These are phyloP conservation scores for Stephanodiscus minutulus DNA, from an alignment of 108 stramenopile genomes.

Conservation along the genomic window DNA sequence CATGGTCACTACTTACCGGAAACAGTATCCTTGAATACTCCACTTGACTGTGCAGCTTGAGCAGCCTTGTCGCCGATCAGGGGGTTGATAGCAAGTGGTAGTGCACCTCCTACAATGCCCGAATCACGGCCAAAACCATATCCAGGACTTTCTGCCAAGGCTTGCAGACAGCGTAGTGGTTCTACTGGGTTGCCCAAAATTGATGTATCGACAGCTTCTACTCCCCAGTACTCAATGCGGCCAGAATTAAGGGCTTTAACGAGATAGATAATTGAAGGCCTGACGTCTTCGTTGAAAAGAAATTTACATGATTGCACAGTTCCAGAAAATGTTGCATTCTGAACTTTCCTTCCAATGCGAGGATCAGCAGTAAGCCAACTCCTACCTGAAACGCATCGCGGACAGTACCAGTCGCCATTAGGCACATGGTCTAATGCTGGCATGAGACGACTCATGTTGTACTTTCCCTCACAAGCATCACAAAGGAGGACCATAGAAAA, in stretches of 20 bases:
- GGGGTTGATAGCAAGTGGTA: conserved; percentile 79
- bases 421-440: conserved; percentile 77
- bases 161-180: conserved; percentile 65
- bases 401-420: conserved; percentile 90
- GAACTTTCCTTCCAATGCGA: conserved; percentile 66
- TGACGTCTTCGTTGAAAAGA: conserved; percentile 18
- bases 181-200: conserved; percentile 59
- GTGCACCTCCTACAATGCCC: conserved; percentile 56
- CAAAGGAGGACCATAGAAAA: conserved; percentile 84
- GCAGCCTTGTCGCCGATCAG: conserved; percentile 78
- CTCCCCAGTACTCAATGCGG: conserved; percentile 51
- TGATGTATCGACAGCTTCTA: conserved; percentile 64
- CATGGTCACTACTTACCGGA: background rate
- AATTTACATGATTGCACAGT: conserved; percentile 46
- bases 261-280: conserved; percentile 57
- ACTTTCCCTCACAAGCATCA: conserved; percentile 92
- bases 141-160: conserved; percentile 79
- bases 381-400: conserved; percentile 70
- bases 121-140: conserved; percentile 69
- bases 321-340: conserved; percentile 27
- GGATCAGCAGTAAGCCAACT: conserved; percentile 86
- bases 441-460: conserved; percentile 77
- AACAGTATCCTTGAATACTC: conserved; percentile 77
- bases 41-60: conserved; percentile 66
- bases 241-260: conserved; percentile 43